These are phyloP conservation scores for Urochloa ruziziensis DNA, from an alignment of 176 grass and related monocot species.

Conservation along the genomic window DNA sequence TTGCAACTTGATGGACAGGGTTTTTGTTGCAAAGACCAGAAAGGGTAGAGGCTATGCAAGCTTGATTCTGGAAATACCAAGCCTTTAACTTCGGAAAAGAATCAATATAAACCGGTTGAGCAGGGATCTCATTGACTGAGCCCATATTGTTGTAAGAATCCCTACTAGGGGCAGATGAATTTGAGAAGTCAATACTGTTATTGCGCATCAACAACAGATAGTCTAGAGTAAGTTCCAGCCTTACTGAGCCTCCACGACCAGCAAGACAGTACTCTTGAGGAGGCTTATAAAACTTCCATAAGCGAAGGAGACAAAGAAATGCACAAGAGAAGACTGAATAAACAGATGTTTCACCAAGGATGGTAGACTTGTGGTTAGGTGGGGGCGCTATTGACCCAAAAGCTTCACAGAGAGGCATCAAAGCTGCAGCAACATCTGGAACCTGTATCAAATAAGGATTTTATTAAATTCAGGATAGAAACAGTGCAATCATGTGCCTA, in stretches of 20 bases:
- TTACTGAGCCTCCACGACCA: slow-evolving; percentile 78
- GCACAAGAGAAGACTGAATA: slow-evolving; percentile 94
- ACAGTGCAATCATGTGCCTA: neutral
- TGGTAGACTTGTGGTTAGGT: slow-evolving; percentile 62
- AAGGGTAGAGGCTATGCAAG: slow-evolving; percentile 93
- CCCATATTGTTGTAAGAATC: slow-evolving; percentile 36
- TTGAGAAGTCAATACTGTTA: slow-evolving; percentile 48
- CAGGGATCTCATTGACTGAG: slow-evolving; percentile 39
- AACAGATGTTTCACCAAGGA: slow-evolving; percentile 68
- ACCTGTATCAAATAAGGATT: slow-evolving; percentile 48
- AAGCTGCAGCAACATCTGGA: slow-evolving; percentile 82
- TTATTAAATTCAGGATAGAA: slow-evolving; percentile 23
- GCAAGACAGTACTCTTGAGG: slow-evolving; percentile 73
- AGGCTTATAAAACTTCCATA: slow-evolving; percentile 95
- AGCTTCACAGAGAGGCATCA: slow-evolving; percentile 96
- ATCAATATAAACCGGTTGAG: slow-evolving; percentile 78
- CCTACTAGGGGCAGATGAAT: slow-evolving; percentile 47
- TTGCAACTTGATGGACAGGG: slow-evolving; percentile 87
- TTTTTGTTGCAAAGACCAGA: slow-evolving; percentile 85
- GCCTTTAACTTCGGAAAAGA: slow-evolving; percentile 90
- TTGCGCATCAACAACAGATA: slow-evolving; percentile 91
- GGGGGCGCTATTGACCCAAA: slow-evolving; percentile 85
- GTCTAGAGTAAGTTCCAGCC: slow-evolving; percentile 78
- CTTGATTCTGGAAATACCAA: slow-evolving; percentile 99
- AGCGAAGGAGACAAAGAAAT: slow-evolving; percentile 93